Evolutionary conservation across 495 filamentous ascomycete genomes (phyloP), one percentile per base, ranked within the genome.

Genomic region (Symbiotaphrina buchneri): DNA sequence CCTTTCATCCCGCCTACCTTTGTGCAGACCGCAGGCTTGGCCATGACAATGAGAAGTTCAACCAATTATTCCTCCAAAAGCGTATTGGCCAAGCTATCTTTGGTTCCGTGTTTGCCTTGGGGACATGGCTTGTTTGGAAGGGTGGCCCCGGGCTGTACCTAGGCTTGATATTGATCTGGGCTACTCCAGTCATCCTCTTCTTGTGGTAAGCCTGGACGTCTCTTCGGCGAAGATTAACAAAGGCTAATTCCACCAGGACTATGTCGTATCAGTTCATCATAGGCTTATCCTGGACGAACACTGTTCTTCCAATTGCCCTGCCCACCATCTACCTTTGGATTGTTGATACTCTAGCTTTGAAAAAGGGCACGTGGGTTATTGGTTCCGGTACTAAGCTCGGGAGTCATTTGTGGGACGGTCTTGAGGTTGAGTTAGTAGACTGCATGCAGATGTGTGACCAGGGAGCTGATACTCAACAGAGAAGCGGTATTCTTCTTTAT

Each of bases 291-390:
- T 36, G 41, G 18, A 47, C 44, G 3, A 62, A 55, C 24, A 63
- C 65, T 10, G 17, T 59, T 6, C 14, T 61, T 8, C 69, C 72
- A 2, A 64, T 76, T 11, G 33, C 52, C 0, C 21, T 74, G 4
- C 68, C 72, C 2, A 77, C 72, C 0, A n/a, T 65, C 1, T 74
- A 73, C 34, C 52, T 78, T 2, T 76, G 72, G 68, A 38, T 65
- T 4, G 63, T 76, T 1, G 72, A 78, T 37, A 69, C 67, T 6
- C 32, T 71, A 7, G 65, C 68, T 5, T 39, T 78, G 18, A 49
- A 51, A 25, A 44, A 64, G 18, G 72, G 72, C 1, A 74, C 68
- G 2, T 78, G 72, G 72, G 55, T 60, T 2, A 78, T 77, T 30
- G 58, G 61, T 25, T 44, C 52, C 1, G 64, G 57, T 1, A 78